These are phyloP conservation scores for Annulohypoxylon maeteangense DNA, from an alignment of 495 filamentous ascomycete genomes.

Conservation along the genomic window DNA sequence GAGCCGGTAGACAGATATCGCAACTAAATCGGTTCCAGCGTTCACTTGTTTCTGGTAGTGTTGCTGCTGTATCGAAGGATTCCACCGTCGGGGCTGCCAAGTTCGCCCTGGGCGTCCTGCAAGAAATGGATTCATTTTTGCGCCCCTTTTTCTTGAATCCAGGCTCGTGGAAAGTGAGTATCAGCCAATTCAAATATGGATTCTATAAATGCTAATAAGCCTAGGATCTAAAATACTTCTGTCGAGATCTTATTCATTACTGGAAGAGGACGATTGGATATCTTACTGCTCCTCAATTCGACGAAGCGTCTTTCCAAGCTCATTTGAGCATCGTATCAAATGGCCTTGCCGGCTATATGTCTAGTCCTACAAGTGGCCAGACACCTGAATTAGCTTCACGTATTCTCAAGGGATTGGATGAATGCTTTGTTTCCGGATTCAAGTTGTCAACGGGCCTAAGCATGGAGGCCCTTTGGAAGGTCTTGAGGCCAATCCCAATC, in stretches of 20 bases:
- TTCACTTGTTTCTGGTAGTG: slow-evolving; percentile 67
- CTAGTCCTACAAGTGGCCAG: slow-evolving; percentile 29
- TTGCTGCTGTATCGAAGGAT: slow-evolving; percentile 71
- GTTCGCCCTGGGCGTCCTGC: slow-evolving; percentile 53
- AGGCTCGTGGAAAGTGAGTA: slow-evolving; percentile 49
- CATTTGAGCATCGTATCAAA: slow-evolving; percentile 56
- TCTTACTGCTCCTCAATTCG: slow-evolving; percentile 55
- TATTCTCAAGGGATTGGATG: slow-evolving; percentile 49
- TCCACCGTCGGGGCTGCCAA: slow-evolving; percentile 62
- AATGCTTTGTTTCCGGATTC: slow-evolving; percentile 60
- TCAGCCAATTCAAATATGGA: not conserved
- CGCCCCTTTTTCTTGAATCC: slow-evolving; percentile 37
- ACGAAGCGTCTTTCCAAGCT: slow-evolving; percentile 65
- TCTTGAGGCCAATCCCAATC: slow-evolving; percentile 69
- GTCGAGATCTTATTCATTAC: slow-evolving; percentile 59
- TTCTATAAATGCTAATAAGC: slow-evolving; percentile 31
- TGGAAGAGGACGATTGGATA: slow-evolving; percentile 68
- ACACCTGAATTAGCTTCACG: slow-evolving; percentile 46
- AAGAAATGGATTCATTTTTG: slow-evolving; percentile 50
- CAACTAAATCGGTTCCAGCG: slow-evolving; percentile 76
- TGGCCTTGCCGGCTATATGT: slow-evolving; percentile 42
- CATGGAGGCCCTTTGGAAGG: slow-evolving; percentile 83
- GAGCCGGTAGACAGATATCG: slow-evolving; percentile 63
- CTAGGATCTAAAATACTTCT: slow-evolving; percentile 38
- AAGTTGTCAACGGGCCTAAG: slow-evolving; percentile 77